phyloP scores from a whole-genome alignment of 192 early-diverging fungal genomes.

The Coemansia umbellata region DNA sequence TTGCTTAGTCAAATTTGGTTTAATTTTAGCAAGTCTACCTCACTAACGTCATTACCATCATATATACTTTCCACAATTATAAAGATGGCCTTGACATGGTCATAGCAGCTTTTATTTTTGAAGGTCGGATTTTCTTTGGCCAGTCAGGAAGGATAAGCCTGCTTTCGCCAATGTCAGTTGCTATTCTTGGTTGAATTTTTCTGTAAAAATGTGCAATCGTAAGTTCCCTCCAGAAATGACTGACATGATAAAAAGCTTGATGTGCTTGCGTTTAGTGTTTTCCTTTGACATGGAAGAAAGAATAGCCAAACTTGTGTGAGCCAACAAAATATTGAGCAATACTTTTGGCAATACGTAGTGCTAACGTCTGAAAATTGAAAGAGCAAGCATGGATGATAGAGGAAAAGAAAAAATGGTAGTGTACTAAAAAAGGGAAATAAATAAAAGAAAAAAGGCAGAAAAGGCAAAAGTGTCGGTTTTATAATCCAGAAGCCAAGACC shows the following conservation, averaged over 20 bases:
- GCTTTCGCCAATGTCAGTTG: background rate
- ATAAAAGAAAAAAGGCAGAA: no score
- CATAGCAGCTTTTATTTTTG: background rate
- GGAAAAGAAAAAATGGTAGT: background rate
- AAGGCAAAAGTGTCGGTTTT: no score
- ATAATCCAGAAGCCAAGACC: no score
- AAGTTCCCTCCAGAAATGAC: background rate
- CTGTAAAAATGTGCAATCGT: background rate
- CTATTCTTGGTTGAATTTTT: background rate
- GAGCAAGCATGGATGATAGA: background rate
- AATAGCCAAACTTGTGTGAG: background rate
- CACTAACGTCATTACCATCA: background rate
- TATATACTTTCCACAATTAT: background rate
- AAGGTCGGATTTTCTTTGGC: background rate
- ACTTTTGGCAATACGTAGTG: background rate
- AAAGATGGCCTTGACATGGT: background rate
- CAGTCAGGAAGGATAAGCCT: background rate
- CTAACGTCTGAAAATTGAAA: background rate
- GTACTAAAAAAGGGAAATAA: no score
- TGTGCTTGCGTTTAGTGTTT: background rate
- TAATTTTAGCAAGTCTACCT: background rate
- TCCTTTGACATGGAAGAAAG: background rate
- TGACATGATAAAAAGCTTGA: background rate
- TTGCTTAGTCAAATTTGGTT: background rate
- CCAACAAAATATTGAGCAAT: background rate